Evolutionary conservation across 202 grass and related monocot species (phyloP), one percentile per base, ranked within the genome.

Genomic region (Hordeum pubiflorum): DNA sequence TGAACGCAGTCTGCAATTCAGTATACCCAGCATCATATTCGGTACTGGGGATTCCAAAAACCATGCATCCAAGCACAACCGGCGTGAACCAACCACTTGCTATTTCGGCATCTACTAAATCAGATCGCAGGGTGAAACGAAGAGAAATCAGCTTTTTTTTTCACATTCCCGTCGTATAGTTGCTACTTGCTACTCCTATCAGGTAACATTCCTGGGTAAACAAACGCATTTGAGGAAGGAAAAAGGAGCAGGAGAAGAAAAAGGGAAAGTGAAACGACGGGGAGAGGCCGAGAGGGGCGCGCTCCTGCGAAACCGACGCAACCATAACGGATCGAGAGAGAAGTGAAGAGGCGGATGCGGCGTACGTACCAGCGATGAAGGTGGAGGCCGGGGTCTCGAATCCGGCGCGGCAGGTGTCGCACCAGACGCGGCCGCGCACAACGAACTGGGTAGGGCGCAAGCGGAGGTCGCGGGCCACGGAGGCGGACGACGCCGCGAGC

Each of bases 371-470:
- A n/a, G 84, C 63, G 74, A 98, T 84, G 88, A 93, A 95, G 82
- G 92, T 93, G 63, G 95, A 84, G 13, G 84, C 90, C 76, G 95
- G 92, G 62, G 95, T 98, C 82, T 98, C 95, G 85, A 98, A 98
- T 32, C 95, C 95, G 6, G 91, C 84, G 39, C 60, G 84, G 87
- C 95, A 94, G 52, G 80, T 90, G 84, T 98, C 95, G 79, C 95
- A 98, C 87, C 93, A 98, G 22, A 98, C 88, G 73, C 90, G 88
- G 39, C 95, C 95, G 61, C 82, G 84, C 66, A 94, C 95, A 36
- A 94, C 34, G 76, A 98, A 94, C 3, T 81, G 58, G 21, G 65
- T 14, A 13, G 73, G 68, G 23, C 10, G 63, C 70, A 24, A 56
- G 44, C 75, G 82, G 41, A 98, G 66, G 70, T 82, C 77, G 57